Base-by-base conservation (phyloP, 2,329 filamentous ascomycete genomes). In the Fusarium sp. region DNA sequence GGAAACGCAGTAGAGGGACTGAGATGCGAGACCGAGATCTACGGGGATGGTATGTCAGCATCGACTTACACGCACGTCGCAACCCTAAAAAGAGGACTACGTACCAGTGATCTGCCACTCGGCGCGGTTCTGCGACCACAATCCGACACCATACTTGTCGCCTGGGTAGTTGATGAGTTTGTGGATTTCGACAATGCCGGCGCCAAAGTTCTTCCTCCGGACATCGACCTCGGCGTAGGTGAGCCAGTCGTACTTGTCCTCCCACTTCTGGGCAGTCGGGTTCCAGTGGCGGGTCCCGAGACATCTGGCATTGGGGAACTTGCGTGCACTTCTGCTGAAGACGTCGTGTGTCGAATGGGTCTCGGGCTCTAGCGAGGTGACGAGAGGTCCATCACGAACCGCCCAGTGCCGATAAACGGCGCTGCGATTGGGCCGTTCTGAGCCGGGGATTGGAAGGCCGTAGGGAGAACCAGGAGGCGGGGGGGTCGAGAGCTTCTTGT, bases 21-120 rank as follows among this genome's bases (percentile, higher is more conserved):
- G 96, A 12, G 94, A 96, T 83, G 93, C 90, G 78, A 93, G 91
- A 40, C 90, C 96, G 77, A 98, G 84, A 85, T 98, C 95, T 94
- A 62, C 27, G 15, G 39, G 15, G 39, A 51, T 37, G 28, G 28
- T 50, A 55, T 71, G 63, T 73, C 48, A 71, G 66, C 53, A 40
- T 60, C 43, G 23, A 46, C 28, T 51, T 27, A 34, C 31, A 60
- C 56, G 51, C 61, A 60, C 51, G 60, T 55, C 60, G 50, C 50
- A 37, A 36, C 36, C 27, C 51, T 36, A 30, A 43, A 46, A 50
- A 50, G 47, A 44, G 48, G 51, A 30, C 27, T 48, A 70, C 80
- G 54, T 82, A 91, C 90, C 91, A 54, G 91, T 89, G 70, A 97
- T 90, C 83, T 96, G 94, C 94, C 94, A 97, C 82, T 97, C 93